Evolutionary conservation across 768 basidiomycete species (phyloP).

Genomic region (Hericium coralloides): DNA sequence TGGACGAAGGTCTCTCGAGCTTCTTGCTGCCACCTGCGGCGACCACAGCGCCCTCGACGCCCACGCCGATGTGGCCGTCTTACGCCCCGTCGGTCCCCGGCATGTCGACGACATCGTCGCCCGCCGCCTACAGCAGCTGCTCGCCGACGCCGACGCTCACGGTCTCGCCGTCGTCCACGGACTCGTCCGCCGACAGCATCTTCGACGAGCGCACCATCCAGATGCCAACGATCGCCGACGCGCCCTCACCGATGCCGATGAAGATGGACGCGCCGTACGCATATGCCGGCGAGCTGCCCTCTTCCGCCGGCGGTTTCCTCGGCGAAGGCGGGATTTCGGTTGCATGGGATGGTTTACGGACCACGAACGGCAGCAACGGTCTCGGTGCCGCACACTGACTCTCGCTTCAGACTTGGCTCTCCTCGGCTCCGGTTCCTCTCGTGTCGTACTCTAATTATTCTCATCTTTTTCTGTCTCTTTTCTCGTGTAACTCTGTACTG

Average conservation of each 20-base stretch:
- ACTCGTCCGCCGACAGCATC: slow-evolving; percentile 13
- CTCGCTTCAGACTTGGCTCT: slow-evolving; percentile 2
- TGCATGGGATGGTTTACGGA: slow-evolving; percentile 13
- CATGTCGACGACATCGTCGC: slow-evolving; percentile 1
- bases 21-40: background rate
- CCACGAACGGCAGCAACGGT: slow-evolving; percentile 3
- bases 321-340: slow-evolving; percentile 10
- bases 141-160: slow-evolving; percentile 15
- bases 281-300: slow-evolving; percentile 9
- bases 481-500: background rate
- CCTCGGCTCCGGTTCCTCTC: background rate
- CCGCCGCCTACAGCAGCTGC: slow-evolving; percentile 1
- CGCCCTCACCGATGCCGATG: slow-evolving; percentile 1
- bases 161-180: slow-evolving; percentile 11
- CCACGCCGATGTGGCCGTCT: background rate
- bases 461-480: background rate
- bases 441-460: slow-evolving; percentile 9
- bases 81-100: background rate
- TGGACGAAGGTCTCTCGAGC: background rate
- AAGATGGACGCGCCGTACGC: slow-evolving; percentile 13
- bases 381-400: slow-evolving; percentile 6
- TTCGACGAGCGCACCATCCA: slow-evolving; percentile 13
- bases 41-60: background rate
- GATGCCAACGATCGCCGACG: slow-evolving; percentile 10
- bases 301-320: background rate